Evolutionary conservation across 352 stramenopile genomes (phyloP), one percentile per base, ranked within the genome.

Genomic region (Phytophthora tentaculata): DNA sequence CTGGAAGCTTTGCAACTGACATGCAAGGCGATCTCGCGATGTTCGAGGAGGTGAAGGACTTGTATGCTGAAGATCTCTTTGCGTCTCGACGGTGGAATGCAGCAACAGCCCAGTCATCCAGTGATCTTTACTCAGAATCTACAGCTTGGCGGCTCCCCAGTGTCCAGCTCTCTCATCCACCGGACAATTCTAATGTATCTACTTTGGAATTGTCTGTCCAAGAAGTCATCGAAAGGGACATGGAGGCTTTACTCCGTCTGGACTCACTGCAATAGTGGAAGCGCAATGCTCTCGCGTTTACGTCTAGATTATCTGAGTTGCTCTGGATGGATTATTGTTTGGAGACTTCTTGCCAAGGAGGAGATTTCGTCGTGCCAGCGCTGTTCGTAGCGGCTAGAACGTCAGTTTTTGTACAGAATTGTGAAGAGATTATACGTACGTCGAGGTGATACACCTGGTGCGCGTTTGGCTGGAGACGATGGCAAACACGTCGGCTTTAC

Each of bases 11-110:
- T 49, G 12, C 50, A 10, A 59, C 57, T 13, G 54, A 58, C 23
- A 49, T 59, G 7, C 49, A 69, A 24, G 68, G 72, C 14, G 79
- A 81, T 29, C 61, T 85, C n/a, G 77, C 71, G 7, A 53, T 83
- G 3, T 84, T 87, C 44, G 69, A 87, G 23, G 64, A 76, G 10
- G 69, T 80, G 23, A 80, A 80, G 35, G 69, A 80, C 13, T 45
- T 80, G 39, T 80, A 77, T 41, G 68, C 73, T 20, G 69, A 74
- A 56, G 71, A 85, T 41, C 43, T 80, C 5, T 80, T 73, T 47
- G 56, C 64, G 1, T 77, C 69, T 9, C 64, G 56, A n/a, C 64
- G 59, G 35, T 77, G 69, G 64, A 53, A 28, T 35, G 23, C 37
- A 37, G 10, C 20, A 23, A 12, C 61, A 56, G 41, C 24, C 23